These are phyloP conservation scores for Cutaneotrichosporon cavernicola DNA, from an alignment of 1,284 basidiomycete species.

Conservation along the genomic window DNA sequence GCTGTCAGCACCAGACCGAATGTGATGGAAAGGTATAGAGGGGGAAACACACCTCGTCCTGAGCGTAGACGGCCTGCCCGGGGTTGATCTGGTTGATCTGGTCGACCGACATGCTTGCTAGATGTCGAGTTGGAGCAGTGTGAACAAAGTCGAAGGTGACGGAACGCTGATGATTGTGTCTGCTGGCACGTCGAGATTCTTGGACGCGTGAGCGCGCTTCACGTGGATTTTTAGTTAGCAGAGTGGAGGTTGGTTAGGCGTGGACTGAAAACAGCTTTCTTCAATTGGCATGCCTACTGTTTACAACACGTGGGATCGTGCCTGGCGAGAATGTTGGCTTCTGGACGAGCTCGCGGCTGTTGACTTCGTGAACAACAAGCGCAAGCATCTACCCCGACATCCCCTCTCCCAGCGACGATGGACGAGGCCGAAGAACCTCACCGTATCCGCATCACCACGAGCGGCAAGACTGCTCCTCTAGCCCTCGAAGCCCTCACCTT, in stretches of 20 bases:
- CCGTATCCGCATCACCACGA: slow-evolving; percentile 62
- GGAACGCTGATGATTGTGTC: slow-evolving; percentile 6
- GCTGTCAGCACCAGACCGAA: slow-evolving; percentile 15
- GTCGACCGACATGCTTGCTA: slow-evolving; percentile 44
- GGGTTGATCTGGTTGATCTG: slow-evolving; percentile 47
- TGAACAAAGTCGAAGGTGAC: slow-evolving; percentile 19
- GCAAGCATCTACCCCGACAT: too few relatives aligned
- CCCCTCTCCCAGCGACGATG: background rate
- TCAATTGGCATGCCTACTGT: background rate
- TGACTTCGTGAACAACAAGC: too few relatives aligned
- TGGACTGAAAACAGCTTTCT: background rate
- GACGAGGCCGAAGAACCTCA: background rate
- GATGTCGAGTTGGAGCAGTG: slow-evolving; percentile 10
- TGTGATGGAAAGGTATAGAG: background rate
- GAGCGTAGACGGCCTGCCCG: slow-evolving; percentile 74
- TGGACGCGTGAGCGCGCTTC: slow-evolving; percentile 9
- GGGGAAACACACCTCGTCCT: slow-evolving; percentile 69
- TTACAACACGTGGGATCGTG: background rate
- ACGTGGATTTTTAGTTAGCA: slow-evolving; percentile 1
- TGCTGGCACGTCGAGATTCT: slow-evolving; percentile 4
- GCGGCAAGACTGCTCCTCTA: slow-evolving; percentile 64
- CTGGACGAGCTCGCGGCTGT: too few relatives aligned
- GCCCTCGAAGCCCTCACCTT: slow-evolving; percentile 63
- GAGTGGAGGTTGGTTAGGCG: background rate
- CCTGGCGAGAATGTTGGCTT: slow-evolving; percentile 10